Percentiles rank a stretch among this genome's conserved stretches.
Evolutionary conservation across 805 yeast genomes (phyloP).

Genomic region (Debaryomyces tyrocola): DNA sequence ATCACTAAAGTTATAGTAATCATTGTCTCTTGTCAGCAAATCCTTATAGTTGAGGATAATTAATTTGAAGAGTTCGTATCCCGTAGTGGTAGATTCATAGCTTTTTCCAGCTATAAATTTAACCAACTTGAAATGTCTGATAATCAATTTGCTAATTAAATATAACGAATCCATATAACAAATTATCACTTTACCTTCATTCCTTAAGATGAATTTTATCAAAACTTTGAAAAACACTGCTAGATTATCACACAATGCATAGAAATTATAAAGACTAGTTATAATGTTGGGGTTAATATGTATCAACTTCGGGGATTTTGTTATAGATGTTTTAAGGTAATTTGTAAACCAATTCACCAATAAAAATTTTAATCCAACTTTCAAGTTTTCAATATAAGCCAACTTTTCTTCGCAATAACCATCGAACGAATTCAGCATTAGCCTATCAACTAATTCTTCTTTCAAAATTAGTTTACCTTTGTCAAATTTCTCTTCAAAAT

Average conservation of each 20-base stretch:
- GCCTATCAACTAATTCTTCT: slow-evolving; percentile 30
- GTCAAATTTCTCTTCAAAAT: slow-evolving; percentile 37
- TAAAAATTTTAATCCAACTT: slow-evolving; percentile 46
- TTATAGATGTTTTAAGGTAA: slow-evolving; percentile 35
- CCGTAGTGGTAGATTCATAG: slow-evolving; percentile 25
- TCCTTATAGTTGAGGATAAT: slow-evolving; percentile 35
- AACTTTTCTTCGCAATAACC: slow-evolving; percentile 11
- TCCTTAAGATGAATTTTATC: slow-evolving; percentile 31
- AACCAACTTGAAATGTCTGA: slow-evolving; percentile 33
- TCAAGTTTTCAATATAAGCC: slow-evolving; percentile 17
- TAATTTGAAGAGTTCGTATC: slow-evolving; percentile 36
- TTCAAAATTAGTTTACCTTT: slow-evolving; percentile 34
- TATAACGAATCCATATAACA: slow-evolving; percentile 43
- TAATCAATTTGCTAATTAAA: slow-evolving; percentile 29
- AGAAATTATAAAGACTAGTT: slow-evolving; percentile 32
- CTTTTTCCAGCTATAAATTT: slow-evolving; percentile 31
- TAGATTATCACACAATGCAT: slow-evolving; percentile 38
- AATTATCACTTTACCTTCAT: slow-evolving; percentile 41
- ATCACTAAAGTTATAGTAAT: slow-evolving; percentile 28
- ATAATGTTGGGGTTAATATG: slow-evolving; percentile 33
- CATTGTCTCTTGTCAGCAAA: slow-evolving; percentile 31
- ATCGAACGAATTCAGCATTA: slow-evolving; percentile 21
- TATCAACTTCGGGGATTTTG: slow-evolving; percentile 33
- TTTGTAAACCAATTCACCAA: slow-evolving; percentile 50
- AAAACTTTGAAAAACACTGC: slow-evolving; percentile 41